These are phyloP conservation scores for Xylaria digitata DNA, from an alignment of 2,329 filamentous ascomycete species.

Conservation along the genomic window DNA sequence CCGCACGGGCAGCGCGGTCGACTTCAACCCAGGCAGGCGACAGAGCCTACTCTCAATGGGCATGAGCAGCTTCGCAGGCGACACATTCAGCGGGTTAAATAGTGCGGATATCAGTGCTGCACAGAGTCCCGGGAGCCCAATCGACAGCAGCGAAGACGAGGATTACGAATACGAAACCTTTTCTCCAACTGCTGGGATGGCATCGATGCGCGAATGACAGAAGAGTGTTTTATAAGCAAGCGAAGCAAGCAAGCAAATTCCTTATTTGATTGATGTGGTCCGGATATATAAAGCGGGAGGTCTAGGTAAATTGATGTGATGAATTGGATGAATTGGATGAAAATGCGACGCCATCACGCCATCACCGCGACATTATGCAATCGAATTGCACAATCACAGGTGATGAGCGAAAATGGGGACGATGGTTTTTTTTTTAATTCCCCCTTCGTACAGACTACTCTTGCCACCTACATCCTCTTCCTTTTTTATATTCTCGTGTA, in stretches of 20 bases:
- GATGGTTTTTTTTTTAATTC: conserved; percentile 12
- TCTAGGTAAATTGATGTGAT: conserved; percentile 37
- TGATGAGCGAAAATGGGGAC: conserved; percentile 13
- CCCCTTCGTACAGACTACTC: conserved; percentile 9
- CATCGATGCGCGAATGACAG: conserved; percentile 46
- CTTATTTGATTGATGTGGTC: neutral
- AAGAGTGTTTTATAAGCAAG: neutral
- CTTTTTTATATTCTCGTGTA: neutral
- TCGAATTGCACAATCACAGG: conserved; percentile 37
- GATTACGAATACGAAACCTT: conserved; percentile 66
- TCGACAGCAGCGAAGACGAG: conserved; percentile 66
- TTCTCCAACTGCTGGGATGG: conserved; percentile 52
- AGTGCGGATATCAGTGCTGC: conserved; percentile 62
- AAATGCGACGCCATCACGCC: conserved; percentile 44
- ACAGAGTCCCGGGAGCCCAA: conserved; percentile 63
- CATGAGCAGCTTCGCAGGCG: conserved; percentile 45
- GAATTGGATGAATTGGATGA: conserved; percentile 29
- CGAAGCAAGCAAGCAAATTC: neutral
- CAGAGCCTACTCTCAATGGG: conserved; percentile 54
- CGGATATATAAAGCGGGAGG: conserved; percentile 6
- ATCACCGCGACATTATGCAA: conserved; percentile 48
- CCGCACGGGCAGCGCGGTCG: conserved; percentile 62
- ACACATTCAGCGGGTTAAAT: conserved; percentile 57
- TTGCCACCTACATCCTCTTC: neutral
- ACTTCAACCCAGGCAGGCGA: conserved; percentile 57